Evolutionary conservation across 1,139 yeast species (phyloP), one percentile per base, ranked within the genome.

Genomic region (Diutina rugosa): DNA sequence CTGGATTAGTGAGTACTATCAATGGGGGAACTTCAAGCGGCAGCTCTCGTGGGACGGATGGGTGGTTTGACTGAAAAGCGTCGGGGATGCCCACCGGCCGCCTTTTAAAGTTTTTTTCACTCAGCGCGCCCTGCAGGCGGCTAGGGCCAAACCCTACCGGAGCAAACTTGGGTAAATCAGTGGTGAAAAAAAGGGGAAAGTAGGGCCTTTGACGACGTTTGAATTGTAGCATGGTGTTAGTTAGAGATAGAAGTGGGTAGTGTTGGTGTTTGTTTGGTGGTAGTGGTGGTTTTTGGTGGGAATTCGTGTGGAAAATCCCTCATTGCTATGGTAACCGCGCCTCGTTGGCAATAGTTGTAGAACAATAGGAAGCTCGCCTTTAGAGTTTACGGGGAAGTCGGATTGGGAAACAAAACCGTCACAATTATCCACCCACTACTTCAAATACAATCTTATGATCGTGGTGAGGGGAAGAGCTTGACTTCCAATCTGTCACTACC

Each of bases 1-100:
- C 74, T 59, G 57, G 51, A 49, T 55, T 35, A 56, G 74, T 67
- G 76, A 72, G 76, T 67, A 60, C 56, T 54, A 55, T 56, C 57
- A 57, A 58, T 56, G 59, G 63, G 61, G 55, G 62, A 64, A 72
- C 76, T 70, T 73, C 78, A 74, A 70, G 77, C 78, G 78, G 78
- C 78, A 74, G 77, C 78, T 74, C 78, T 73, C 78, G 78, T 74
- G 8, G 46, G 46, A 35, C 41, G 9, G 9, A 10, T n/a, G 41
- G 41, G 6, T 12, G 41, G 10, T 35, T 35, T 35, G 41, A 35
- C 41, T 35, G 41, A 10, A 35, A 35, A 35, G n/a, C 26, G 41
- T n/a, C 41, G 41, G 41, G 41, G 41, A 35, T 35, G 41, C 41
- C 41, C 10, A 7, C 14, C n/a, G 41, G 14, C 14, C 41, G 41